Evolutionary conservation across 805 yeast genomes (phyloP), one percentile per base, ranked within the genome.

Genomic region (Schizosaccharomyces osmophilus): DNA sequence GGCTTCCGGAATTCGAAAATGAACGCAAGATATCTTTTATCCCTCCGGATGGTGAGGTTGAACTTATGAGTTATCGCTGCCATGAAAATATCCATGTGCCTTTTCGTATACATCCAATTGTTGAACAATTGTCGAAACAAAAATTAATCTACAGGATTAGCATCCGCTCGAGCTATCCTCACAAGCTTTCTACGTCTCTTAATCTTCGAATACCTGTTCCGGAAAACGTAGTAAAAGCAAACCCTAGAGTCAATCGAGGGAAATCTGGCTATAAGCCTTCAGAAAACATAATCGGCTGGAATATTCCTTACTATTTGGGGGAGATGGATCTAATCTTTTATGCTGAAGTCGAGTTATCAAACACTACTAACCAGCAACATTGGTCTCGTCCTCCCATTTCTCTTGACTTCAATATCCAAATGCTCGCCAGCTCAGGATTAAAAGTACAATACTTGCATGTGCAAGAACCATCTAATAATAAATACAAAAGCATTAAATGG

Each of bases 21-120:
- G 82, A 83, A 31, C 74, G 84, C 51, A 73, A 79, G 29, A 83
- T 88, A 63, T 79, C 78, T 58, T 87, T 88, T 65, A 75, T 82
- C 13, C 95, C 95, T 2, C 95, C 95, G 1, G 95, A 87, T 71
- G 95, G 95, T 0, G 80, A 81, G 61, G 85, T 87, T 69, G 90
- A 87, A 70, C 77, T 88, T 63, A 82, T 88, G 89, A 76, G 80
- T 43, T 88, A 87, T 71, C 74, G 83, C 62, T 77, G 79, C 1
- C 71, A 75, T 0, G 80, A 80, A 55, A 80, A 81, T 64, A 73
- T 85, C 63, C 79, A 79, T 60, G 68, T 85, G 39, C 97, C 97
- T 3, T 85, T 87, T 71, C 74, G 75, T 60, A 77, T 87, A 17
- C 73, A 77, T 4, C 84, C 90, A 1, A 74, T 75, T 39, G 76